Evolutionary conservation across 306 rosid genomes (phyloP), one percentile per base, ranked within the genome.

Genomic region (Vigna radiata): DNA sequence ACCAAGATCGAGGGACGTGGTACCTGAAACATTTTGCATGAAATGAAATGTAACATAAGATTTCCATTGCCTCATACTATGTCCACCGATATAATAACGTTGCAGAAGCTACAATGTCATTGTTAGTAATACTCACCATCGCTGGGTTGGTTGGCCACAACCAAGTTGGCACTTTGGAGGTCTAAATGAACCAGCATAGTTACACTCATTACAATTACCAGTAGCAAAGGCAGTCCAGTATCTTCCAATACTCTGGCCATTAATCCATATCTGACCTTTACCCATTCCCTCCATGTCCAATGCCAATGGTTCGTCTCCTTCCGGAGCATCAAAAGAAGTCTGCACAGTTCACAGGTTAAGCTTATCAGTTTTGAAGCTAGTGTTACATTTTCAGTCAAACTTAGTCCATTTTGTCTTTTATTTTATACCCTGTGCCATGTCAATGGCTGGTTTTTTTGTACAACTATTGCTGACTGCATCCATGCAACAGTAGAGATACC

Each of bases 181-280:
- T 76, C 87, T 86, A 73, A 84, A 94, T 23, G 80, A 63, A 11
- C 96, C 96, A 16, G 90, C 85, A 84, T 91, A 94, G 76, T 78
- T 81, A 85, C 98, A 91, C 1, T 61, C 81, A 8, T 80, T 80
- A 84, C 98, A 94, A 69, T 87, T 74, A 67, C 98, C 96, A 71
- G 72, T 84, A 33, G 98, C 96, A 58, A 53, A 86, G 27, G 90
- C 92, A 31, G 97, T 94, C 98, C 97, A 94, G 84, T 94, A 91
- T 85, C 98, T 88, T 68, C 97, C 98, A 84, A 94, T 87, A 49
- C 94, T 91, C 77, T 90, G 85, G 27, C 96, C 97, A 66, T 94
- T 94, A 53, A 85, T 90, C 97, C 97, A 92, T 87, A 92, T 83
- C 82, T 92, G 97, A 41, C 97, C 97, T 82, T 92, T 92, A 6